Evolutionary conservation across 2,329 filamentous ascomycete species (phyloP).

Genomic region (Colletotrichum sp.): DNA sequence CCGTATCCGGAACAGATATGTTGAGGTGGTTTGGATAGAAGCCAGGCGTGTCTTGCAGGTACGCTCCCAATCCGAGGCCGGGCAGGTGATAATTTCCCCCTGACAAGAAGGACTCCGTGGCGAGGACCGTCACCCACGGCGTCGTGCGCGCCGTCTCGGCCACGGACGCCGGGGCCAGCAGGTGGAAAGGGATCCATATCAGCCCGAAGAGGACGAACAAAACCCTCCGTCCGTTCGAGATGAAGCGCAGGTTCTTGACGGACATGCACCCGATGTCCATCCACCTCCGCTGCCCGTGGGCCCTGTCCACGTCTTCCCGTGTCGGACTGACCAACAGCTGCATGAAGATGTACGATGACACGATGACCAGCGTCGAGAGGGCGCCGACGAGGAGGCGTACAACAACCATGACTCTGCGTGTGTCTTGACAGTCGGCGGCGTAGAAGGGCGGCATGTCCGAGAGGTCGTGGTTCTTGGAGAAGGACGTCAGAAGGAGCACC

Average conservation of each 20-base stretch:
- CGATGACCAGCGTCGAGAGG: neutral
- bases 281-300: conserved; percentile 45
- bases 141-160: conserved; percentile 3
- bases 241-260: conserved; percentile 36
- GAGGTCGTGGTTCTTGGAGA: neutral
- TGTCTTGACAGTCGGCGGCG: neutral
- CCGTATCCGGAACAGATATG: neutral
- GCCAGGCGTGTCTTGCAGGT: neutral
- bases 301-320: conserved; percentile 36
- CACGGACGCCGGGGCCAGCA: conserved; percentile 27
- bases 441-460: neutral
- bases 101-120: conserved; percentile 7
- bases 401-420: neutral
- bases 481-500: neutral
- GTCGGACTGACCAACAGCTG: conserved; percentile 22
- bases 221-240: conserved; percentile 17
- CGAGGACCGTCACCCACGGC: neutral
- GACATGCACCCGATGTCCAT: conserved; percentile 51
- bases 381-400: conserved; percentile 48
- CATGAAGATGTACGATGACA: conserved; percentile 24
- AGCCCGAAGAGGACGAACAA: conserved; percentile 25
- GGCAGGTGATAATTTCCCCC: conserved; percentile 16
- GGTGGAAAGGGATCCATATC: conserved; percentile 30
- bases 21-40: neutral
- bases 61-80: neutral